Evolutionary conservation across 345 rosid species (phyloP).

Genomic region (Populus euphratica): DNA sequence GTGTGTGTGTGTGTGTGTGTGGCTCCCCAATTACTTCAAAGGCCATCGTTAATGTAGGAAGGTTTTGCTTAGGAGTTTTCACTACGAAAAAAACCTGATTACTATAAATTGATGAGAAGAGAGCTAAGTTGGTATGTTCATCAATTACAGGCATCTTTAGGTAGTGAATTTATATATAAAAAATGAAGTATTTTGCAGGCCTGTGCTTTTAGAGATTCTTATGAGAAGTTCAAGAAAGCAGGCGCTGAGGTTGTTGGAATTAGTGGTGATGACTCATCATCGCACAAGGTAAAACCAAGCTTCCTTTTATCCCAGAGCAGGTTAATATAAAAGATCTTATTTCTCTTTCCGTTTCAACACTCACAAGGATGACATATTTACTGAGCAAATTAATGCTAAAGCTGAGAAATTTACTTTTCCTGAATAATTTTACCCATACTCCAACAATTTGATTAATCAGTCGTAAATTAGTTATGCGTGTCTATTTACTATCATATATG

Average conservation of each 20-base stretch:
- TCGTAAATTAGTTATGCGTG: neutral
- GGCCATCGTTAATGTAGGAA: neutral
- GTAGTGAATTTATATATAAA: neutral
- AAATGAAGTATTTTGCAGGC: conserved; percentile 40
- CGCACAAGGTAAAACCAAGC: conserved; percentile 65
- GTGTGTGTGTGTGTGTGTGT: neutral
- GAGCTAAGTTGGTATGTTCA: neutral
- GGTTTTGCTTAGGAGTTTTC: neutral
- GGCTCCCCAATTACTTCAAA: neutral
- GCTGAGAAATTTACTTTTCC: too few relatives aligned
- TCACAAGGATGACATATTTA: neutral
- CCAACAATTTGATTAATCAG: neutral
- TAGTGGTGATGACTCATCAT: conserved; percentile 77
- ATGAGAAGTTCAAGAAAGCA: conserved; percentile 96
- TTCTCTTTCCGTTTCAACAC: neutral
- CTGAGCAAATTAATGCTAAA: too few relatives aligned
- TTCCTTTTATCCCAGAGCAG: neutral
- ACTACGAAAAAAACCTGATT: neutral
- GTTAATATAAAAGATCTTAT: neutral
- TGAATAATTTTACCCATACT: too few relatives aligned
- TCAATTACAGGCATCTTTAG: neutral
- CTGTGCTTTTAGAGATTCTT: conserved; percentile 83
- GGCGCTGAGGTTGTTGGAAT: conserved; percentile 95
- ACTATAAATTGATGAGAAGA: neutral
- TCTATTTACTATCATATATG: neutral